These are phyloP conservation scores for Nannochloropsis salina DNA, from an alignment of 108 stramenopile genomes.

Conservation along the genomic window DNA sequence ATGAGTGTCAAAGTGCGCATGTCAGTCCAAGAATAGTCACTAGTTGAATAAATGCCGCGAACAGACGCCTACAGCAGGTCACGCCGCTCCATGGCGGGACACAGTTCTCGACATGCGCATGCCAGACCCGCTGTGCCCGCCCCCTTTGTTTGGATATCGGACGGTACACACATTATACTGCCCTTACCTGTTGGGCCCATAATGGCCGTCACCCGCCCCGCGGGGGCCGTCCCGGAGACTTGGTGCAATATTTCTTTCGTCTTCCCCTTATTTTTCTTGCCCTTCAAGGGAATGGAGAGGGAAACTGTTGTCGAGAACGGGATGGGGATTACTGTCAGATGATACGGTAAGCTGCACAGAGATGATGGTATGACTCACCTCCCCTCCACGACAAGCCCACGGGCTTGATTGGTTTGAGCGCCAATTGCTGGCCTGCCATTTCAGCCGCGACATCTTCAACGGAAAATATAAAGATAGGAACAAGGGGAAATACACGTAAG, in stretches of 20 bases:
- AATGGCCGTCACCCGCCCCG: neutral
- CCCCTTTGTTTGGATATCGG: too few species aligned
- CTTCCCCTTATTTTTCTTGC: neutral
- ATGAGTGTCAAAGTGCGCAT: too few species aligned
- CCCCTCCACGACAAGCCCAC: neutral
- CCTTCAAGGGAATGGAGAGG: neutral
- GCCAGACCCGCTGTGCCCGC: too few species aligned
- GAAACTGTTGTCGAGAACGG: neutral
- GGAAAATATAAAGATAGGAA: neutral
- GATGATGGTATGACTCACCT: neutral
- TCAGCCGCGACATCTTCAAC: neutral
- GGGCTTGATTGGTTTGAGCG: neutral
- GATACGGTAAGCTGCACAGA: too few species aligned
- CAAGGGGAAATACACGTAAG: slow-evolving; percentile 1
- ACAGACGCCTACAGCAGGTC: too few species aligned
- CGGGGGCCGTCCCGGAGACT: neutral
- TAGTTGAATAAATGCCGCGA: too few species aligned
- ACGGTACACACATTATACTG: too few species aligned
- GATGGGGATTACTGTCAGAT: too few species aligned
- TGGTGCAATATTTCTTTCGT: neutral
- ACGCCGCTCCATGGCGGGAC: too few species aligned
- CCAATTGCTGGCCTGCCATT: slow-evolving; percentile 9
- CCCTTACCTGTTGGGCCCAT: neutral
- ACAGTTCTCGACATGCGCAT: too few species aligned
- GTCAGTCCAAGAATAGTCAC: too few species aligned